phyloP scores from a whole-genome alignment of 495 filamentous ascomycete species.

The Talaromyces thailandensis region DNA sequence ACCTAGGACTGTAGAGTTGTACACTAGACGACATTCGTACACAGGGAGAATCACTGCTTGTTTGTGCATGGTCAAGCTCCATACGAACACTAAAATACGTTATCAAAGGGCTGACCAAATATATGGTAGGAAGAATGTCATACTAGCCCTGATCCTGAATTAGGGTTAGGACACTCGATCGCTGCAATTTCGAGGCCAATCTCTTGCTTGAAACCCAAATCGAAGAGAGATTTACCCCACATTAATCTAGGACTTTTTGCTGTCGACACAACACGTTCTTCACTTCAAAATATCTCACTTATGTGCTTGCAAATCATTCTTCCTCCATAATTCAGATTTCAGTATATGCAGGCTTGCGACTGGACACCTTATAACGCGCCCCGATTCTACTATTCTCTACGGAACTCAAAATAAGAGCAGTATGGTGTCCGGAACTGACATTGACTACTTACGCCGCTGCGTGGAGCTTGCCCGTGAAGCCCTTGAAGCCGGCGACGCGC shows the following conservation, averaged over 20 bases:
- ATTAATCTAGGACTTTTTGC: no score
- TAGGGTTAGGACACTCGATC: not conserved
- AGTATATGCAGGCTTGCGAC: not conserved
- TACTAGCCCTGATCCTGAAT: not conserved
- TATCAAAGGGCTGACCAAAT: no score
- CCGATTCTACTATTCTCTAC: not conserved
- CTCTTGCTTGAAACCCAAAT: not conserved
- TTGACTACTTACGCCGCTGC: conserved; percentile 12
- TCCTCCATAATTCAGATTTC: not conserved
- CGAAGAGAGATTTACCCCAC: not conserved
- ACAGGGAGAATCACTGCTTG: no score
- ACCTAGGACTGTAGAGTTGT: no score
- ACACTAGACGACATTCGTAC: no score
- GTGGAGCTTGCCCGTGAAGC: conserved; percentile 20
- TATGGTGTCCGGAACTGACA: conserved; percentile 7
- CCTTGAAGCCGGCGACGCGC: conserved; percentile 20
- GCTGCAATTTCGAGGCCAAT: no score
- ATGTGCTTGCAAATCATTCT: not conserved
- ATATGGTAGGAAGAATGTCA: no score
- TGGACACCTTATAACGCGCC: not conserved
- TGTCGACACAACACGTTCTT: no score
- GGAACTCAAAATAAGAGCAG: not conserved
- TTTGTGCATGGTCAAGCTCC: no score
- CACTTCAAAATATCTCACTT: not conserved
- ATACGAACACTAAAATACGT: no score